Percentiles rank a stretch among this genome's conserved stretches.
phyloP scores from a whole-genome alignment of 495 filamentous ascomycete genomes.

The Trypethelium eluteriae region DNA sequence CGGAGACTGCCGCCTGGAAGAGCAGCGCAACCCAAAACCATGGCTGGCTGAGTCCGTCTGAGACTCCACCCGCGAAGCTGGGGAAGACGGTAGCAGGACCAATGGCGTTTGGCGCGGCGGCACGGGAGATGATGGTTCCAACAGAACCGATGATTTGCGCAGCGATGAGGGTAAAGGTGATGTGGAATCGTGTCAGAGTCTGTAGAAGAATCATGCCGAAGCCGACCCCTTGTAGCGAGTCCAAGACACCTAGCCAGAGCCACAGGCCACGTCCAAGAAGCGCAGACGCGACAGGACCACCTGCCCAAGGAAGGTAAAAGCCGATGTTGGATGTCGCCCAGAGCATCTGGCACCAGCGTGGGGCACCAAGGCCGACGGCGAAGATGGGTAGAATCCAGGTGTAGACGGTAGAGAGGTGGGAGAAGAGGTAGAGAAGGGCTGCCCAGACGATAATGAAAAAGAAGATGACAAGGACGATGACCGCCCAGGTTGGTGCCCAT shows the following conservation, averaged over 20 bases:
- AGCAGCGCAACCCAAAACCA: slow-evolving; percentile 62
- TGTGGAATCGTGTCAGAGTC: slow-evolving; percentile 55
- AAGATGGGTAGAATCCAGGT: slow-evolving; percentile 61
- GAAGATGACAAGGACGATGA: slow-evolving; percentile 45
- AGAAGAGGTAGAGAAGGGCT: slow-evolving; percentile 42
- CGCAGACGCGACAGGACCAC: slow-evolving; percentile 42
- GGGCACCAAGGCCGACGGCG: slow-evolving; percentile 55
- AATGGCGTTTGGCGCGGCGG: slow-evolving; percentile 50
- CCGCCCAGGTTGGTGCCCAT: slow-evolving; percentile 46
- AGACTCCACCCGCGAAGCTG: slow-evolving; percentile 42
- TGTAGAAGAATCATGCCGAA: slow-evolving; percentile 58
- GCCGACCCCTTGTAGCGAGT: slow-evolving; percentile 54
- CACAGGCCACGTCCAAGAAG: slow-evolving; percentile 50
- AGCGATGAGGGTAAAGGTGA: slow-evolving; percentile 47
- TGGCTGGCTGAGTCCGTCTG: slow-evolving; percentile 45
- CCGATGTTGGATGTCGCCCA: slow-evolving; percentile 54
- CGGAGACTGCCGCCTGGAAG: slow-evolving; percentile 55
- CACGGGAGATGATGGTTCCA: slow-evolving; percentile 51
- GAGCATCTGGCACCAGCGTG: slow-evolving; percentile 59
- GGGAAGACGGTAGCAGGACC: slow-evolving; percentile 61
- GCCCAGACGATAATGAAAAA: slow-evolving; percentile 58
- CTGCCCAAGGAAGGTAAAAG: slow-evolving; percentile 54
- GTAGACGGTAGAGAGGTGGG: slow-evolving; percentile 46
- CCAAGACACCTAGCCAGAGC: slow-evolving; percentile 59
- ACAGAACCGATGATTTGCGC: slow-evolving; percentile 51